Evolutionary conservation across 805 yeast genomes (phyloP).

Genomic region (Ogataea minuta): DNA sequence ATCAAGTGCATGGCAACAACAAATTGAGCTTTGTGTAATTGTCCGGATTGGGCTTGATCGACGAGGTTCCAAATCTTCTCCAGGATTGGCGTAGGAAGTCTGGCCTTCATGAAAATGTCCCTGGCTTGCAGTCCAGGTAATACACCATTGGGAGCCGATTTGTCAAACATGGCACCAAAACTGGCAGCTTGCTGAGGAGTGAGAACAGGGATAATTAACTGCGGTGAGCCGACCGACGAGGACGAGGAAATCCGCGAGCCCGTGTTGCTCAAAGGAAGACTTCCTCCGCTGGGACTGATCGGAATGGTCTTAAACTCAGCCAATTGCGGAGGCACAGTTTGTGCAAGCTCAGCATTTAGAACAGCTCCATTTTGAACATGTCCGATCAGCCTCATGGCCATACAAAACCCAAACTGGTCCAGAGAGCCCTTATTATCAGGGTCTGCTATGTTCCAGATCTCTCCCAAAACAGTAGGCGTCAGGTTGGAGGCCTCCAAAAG

Average conservation of each 20-base stretch:
- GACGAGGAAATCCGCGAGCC: constrained; percentile 37
- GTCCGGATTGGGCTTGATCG: constrained; percentile 73
- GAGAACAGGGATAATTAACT: constrained; percentile 48
- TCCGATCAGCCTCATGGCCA: constrained; percentile 87
- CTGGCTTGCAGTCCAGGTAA: constrained; percentile 80
- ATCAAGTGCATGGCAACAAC: constrained; percentile 93
- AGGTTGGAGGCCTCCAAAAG: constrained; percentile 84
- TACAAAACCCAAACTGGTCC: constrained; percentile 74
- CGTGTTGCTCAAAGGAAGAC: constrained; percentile 18
- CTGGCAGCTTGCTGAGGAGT: constrained; percentile 56
- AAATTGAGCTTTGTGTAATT: constrained; percentile 70
- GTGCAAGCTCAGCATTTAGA: constrained; percentile 50
- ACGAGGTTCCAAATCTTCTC: constrained; percentile 90
- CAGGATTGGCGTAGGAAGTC: constrained; percentile 69
- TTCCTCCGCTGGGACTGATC: constrained; percentile 37
- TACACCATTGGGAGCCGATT: constrained; percentile 53
- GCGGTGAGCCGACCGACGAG: constrained; percentile 30
- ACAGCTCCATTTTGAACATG: constrained; percentile 74
- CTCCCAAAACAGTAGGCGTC: constrained; percentile 74
- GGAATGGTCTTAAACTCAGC: constrained; percentile 53
- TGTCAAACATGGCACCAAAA: constrained; percentile 71
- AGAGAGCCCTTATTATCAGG: constrained; percentile 82
- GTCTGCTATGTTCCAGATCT: constrained; percentile 95
- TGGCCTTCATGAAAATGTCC: constrained; percentile 84
- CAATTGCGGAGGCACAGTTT: constrained; percentile 52